Evolutionary conservation across 306 rosid genomes (phyloP), one percentile per base, ranked within the genome.

Genomic region (Astragalus glycyphyllos): DNA sequence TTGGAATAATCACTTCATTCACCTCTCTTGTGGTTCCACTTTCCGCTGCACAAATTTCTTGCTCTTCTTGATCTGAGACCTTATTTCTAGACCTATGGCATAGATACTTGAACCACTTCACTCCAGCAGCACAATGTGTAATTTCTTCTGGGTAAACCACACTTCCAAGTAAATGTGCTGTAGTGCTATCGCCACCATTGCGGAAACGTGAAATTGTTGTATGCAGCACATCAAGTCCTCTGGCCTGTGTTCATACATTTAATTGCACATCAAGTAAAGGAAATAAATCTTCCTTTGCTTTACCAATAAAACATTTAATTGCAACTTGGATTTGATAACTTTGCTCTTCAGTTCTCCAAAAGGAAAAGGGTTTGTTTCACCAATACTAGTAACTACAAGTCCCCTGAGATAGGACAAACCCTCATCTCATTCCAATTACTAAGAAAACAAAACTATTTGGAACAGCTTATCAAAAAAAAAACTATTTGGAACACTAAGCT

Each of bases 171-270:
- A 92, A 65, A 44, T 83, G 89, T n/a, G 96, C 94, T 4, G 92
- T 87, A 23, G 68, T 72, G 37, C 74, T 35, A 58, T 87, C 96
- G 4, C 95, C 90, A 17, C 86, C 90, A 3, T 68, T 87, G 51
- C 83, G 84, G 62, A 92, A 87, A 2, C 88, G 87, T 9, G 53
- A 56, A 51, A 87, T 86, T 49, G 90, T 92, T 38, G 96, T 86
- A n/a, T 96, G 96, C 67, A 87, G 79, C 71, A 87, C 95, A 44
- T 92, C 89, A 12, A 87, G 84, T 62, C 95, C 95, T 77, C 96
- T 86, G n/a, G 94, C 92, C 95, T 89, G 77, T 55, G 11, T 61
- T 9, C 57, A 71, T 37, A 55, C 31, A 8, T 5, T n/a, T n/a
- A n/a, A n/a, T n/a, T n/a, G n/a, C n/a, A n/a, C n/a, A n/a, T n/a